Evolutionary conservation across 371 early-diverging fungal species (phyloP).

Genomic region (Mucor indicus): DNA sequence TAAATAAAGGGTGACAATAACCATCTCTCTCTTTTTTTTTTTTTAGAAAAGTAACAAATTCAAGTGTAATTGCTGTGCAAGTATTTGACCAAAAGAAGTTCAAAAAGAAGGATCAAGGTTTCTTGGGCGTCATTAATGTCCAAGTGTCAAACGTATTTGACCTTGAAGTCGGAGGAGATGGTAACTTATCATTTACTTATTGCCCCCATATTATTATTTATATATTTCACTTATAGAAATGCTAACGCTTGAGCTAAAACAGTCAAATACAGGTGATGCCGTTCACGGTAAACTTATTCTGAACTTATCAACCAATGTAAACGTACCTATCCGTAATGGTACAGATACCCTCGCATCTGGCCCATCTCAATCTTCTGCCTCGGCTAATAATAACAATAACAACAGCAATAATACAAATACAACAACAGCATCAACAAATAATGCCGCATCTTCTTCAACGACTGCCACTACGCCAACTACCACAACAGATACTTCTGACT

Average conservation of each 20-base stretch:
- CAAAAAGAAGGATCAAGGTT: conserved; percentile 93
- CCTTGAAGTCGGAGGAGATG: conserved; percentile 67
- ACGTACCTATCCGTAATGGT: conserved; percentile 39
- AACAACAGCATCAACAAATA: conserved; percentile 5
- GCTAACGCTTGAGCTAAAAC: conserved; percentile 83
- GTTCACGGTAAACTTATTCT: conserved; percentile 85
- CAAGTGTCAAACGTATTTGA: conserved; percentile 83
- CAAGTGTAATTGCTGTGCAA: conserved; percentile 88
- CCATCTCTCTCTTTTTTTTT: not conserved
- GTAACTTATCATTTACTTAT: conserved; percentile 31
- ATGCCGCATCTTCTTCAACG: not conserved
- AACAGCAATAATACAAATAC: conserved; percentile 7
- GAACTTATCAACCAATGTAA: conserved; percentile 65
- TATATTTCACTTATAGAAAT: conserved; percentile 57
- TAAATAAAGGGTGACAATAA: conserved; percentile 11
- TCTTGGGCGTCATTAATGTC: conserved; percentile 91
- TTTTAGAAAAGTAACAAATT: conserved; percentile 67
- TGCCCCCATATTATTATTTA: not conserved
- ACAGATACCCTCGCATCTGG: conserved; percentile 41
- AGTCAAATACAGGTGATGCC: conserved; percentile 75
- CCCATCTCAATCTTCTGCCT: conserved; percentile 5
- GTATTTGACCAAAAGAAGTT: conserved; percentile 97
- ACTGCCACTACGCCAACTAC: not conserved
- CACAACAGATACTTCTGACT: conserved; percentile 4
- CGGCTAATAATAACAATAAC: not conserved